These are phyloP conservation scores for Pichia scutulata DNA, from an alignment of 805 yeast genomes.

Conservation along the genomic window DNA sequence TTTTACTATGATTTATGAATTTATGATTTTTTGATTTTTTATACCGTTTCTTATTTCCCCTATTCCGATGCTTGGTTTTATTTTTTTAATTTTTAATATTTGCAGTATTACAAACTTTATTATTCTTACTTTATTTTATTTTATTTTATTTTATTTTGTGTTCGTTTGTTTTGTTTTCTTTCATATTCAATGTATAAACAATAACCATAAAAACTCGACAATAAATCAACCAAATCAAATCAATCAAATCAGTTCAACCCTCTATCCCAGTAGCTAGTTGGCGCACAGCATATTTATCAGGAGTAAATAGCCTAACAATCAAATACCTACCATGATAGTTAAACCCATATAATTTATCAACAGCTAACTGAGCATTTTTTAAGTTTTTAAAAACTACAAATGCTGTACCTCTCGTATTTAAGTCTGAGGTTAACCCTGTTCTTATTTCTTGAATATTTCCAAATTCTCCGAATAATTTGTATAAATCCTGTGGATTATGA, in stretches of 20 bases:
- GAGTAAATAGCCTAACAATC: conserved; percentile 41
- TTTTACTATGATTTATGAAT: background rate
- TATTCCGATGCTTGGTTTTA: background rate
- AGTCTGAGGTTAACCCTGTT: conserved; percentile 26
- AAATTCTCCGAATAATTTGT: conserved; percentile 44
- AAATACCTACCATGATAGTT: conserved; percentile 52
- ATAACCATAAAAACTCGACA: background rate
- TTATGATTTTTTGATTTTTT: background rate
- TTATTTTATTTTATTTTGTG: background rate
- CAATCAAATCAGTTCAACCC: too few relatives aligned
- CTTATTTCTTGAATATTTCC: conserved; percentile 53
- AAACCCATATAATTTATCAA: conserved; percentile 50
- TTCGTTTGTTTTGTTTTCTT: too few relatives aligned
- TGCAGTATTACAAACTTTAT: background rate
- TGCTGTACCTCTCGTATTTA: conserved; percentile 43
- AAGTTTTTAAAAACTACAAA: conserved; percentile 45
- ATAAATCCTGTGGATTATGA: conserved; percentile 38
- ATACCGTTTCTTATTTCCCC: background rate
- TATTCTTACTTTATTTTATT: background rate
- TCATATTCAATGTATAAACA: background rate
- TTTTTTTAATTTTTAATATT: background rate
- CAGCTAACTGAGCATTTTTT: conserved; percentile 41
- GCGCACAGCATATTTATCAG: conserved; percentile 31
- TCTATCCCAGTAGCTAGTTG: conserved; percentile 10
- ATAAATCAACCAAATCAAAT: background rate